phyloP scores from a whole-genome alignment of 2,329 filamentous ascomycete species.

The Aspergillus intermedius region DNA sequence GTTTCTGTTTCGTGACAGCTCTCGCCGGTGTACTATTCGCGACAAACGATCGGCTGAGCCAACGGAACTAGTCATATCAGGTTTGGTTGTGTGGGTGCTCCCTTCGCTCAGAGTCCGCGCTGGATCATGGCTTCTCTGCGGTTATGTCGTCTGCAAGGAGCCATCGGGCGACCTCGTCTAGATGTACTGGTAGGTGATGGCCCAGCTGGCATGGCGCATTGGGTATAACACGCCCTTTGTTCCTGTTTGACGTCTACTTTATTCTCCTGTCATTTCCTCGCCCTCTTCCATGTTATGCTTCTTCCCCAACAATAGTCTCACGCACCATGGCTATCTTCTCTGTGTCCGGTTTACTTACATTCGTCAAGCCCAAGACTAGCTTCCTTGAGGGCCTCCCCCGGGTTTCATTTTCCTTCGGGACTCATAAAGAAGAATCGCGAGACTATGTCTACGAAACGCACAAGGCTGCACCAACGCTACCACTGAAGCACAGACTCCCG shows the following conservation, averaged over 20 bases:
- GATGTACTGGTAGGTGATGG: constrained; percentile 6
- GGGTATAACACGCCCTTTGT: background rate
- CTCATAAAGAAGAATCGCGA: constrained; percentile 2
- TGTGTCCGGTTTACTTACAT: constrained; percentile 18
- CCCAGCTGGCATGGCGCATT: background rate
- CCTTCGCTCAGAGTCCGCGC: constrained; percentile 1
- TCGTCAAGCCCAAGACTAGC: constrained; percentile 16
- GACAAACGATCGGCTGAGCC: no score
- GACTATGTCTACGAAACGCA: constrained; percentile 5
- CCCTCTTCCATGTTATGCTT: background rate
- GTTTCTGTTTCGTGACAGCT: background rate
- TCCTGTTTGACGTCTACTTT: background rate
- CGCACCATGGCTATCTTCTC: background rate
- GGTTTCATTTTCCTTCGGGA: constrained; percentile 10
- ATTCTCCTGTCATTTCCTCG: background rate
- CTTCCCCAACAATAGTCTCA: background rate
- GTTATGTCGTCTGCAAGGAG: constrained; percentile 6
- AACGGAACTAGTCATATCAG: background rate
- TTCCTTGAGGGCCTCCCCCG: constrained; percentile 10
- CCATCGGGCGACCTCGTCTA: constrained; percentile 2
- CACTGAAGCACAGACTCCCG: constrained; percentile 23
- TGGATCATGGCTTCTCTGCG: constrained; percentile 7
- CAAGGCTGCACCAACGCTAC: background rate
- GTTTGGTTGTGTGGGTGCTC: background rate
- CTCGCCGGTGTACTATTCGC: background rate